phyloP scores from a whole-genome alignment of 148 eudicot genomes.

The Chenopodium album region DNA sequence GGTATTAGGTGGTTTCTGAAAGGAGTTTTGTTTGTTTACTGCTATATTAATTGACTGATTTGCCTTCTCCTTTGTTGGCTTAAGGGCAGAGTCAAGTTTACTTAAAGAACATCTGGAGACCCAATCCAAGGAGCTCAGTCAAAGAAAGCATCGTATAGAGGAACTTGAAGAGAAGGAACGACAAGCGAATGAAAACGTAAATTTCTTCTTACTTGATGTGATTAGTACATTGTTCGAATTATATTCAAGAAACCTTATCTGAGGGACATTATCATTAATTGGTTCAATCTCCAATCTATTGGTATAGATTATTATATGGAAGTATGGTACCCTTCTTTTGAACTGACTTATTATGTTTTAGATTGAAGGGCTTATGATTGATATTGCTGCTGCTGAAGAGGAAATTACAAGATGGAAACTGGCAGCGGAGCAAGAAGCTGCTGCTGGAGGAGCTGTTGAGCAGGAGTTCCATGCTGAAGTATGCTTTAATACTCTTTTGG shows the following conservation, averaged over 20 bases:
- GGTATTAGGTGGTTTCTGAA: neutral
- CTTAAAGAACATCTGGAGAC: slow-evolving; percentile 75
- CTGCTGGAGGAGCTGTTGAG: slow-evolving; percentile 90
- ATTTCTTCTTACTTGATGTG: slow-evolving; percentile 3
- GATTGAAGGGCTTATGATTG: slow-evolving; percentile 98
- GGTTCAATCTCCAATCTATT: neutral
- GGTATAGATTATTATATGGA: neutral
- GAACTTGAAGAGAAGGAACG: slow-evolving; percentile 96
- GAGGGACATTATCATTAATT: neutral
- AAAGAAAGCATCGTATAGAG: slow-evolving; percentile 64
- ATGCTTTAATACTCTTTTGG: slow-evolving; percentile 15
- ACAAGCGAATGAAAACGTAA: slow-evolving; percentile 87
- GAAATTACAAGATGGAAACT: slow-evolving; percentile 95
- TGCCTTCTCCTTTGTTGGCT: slow-evolving; percentile 41
- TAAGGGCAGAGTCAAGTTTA: slow-evolving; percentile 86
- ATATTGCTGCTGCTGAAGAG: slow-evolving; percentile 92
- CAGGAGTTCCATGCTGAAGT: slow-evolving; percentile 82
- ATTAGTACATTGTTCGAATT: neutral
- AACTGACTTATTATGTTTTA: slow-evolving; percentile 22
- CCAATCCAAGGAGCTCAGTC: slow-evolving; percentile 73
- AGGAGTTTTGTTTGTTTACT: neutral
- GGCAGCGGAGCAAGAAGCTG: slow-evolving; percentile 98
- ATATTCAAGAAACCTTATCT: neutral
- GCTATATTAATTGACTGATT: slow-evolving; percentile 18
- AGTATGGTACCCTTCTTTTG: neutral